These are phyloP conservation scores for Suhomyces prunicola DNA, from an alignment of 805 yeast species.

Conservation along the genomic window DNA sequence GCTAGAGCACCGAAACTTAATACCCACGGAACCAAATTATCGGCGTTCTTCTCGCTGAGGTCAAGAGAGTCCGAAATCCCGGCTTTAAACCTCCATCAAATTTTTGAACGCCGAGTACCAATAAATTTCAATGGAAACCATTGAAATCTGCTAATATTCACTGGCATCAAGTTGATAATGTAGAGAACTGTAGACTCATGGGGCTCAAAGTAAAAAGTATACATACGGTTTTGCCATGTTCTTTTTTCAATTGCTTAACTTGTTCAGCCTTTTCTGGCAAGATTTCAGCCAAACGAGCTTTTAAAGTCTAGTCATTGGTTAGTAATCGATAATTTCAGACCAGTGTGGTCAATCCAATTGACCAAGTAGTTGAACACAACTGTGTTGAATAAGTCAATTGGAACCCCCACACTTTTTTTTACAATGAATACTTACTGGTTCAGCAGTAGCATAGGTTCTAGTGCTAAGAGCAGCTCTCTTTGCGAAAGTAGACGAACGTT, in stretches of 20 bases:
- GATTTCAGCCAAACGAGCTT: slow-evolving; percentile 90
- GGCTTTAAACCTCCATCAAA: neutral
- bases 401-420: neutral
- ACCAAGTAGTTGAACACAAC: neutral
- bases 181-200: neutral
- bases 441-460: slow-evolving; percentile 36
- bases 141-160: neutral
- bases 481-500: slow-evolving; percentile 31
- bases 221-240: slow-evolving; percentile 78
- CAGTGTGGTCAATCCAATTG: neutral
- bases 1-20: neutral
- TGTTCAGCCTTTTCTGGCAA: slow-evolving; percentile 91
- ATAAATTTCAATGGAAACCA: neutral
- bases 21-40: neutral
- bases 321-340: slow-evolving; percentile 3
- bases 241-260: slow-evolving; percentile 84
- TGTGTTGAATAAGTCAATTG: neutral
- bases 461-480: slow-evolving; percentile 20
- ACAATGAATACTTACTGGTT: slow-evolving; percentile 24
- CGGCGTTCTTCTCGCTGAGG: neutral
- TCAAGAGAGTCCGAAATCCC: neutral
- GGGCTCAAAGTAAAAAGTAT: neutral
- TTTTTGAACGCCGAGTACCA: neutral
- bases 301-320: slow-evolving; percentile 56
- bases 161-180: neutral